A percentile compares a stretch with the other conserved stretches of the same genome.
These are phyloP conservation scores for Sclerotinia trifoliorum DNA, from an alignment of 2,329 filamentous ascomycete species.

Conservation along the genomic window DNA sequence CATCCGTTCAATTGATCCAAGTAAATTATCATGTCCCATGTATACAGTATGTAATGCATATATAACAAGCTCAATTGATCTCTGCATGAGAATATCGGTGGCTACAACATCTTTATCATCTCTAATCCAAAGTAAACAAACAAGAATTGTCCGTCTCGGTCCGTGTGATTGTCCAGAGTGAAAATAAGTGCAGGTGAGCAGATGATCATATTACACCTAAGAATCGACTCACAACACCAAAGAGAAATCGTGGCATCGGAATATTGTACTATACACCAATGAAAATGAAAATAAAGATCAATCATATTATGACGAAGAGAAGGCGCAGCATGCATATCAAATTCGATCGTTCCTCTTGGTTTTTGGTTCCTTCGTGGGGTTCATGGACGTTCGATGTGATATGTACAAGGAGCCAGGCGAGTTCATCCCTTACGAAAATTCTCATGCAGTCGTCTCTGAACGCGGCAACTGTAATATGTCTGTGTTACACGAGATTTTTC, in stretches of 20 bases:
- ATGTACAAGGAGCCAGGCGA: not conserved
- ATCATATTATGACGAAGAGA: conserved; percentile 22
- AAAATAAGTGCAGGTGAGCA: conserved; percentile 22
- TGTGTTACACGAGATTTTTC: conserved; percentile 21
- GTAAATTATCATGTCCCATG: not conserved
- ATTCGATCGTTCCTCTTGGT: not conserved
- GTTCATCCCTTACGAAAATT: conserved; percentile 15
- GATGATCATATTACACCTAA: conserved; percentile 27
- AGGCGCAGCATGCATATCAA: conserved; percentile 6
- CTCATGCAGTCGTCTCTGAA: conserved; percentile 25
- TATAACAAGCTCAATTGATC: not conserved
- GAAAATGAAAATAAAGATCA: not conserved
- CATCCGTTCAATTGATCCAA: not conserved
- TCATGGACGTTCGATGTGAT: not conserved
- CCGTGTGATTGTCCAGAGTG: conserved; percentile 14
- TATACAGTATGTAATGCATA: conserved; percentile 1
- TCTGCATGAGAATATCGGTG: not conserved
- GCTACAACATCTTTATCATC: not conserved
- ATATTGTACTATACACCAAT: not conserved
- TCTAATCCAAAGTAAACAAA: not conserved
- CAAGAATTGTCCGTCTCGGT: not conserved
- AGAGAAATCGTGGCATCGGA: conserved; percentile 16
- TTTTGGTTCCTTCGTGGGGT: conserved; percentile 10
- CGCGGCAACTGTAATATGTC: conserved; percentile 17
- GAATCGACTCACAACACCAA: conserved; percentile 1